Evolutionary conservation across 495 filamentous ascomycete genomes (phyloP).

Genomic region (Aspergillus coremiiformis): DNA sequence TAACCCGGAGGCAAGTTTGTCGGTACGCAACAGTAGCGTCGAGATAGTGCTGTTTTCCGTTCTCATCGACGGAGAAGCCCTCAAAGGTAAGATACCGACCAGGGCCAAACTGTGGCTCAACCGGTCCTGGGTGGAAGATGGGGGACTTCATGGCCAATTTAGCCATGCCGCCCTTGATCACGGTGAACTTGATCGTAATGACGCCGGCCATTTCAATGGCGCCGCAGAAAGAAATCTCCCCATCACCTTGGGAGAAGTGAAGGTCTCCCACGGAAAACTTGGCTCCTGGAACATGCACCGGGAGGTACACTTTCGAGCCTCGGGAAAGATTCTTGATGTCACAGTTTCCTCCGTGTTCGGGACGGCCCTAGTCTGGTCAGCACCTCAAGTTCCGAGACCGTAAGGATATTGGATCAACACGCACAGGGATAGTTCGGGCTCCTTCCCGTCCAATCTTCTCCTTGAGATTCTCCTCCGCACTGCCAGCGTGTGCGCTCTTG

Average conservation of each 20-base stretch:
- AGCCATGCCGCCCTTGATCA: conserved; percentile 77
- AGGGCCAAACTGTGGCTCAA: conserved; percentile 86
- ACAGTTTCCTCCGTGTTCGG: conserved; percentile 58
- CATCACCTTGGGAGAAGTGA: conserved; percentile 86
- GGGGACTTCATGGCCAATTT: conserved; percentile 77
- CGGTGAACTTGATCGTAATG: conserved; percentile 84
- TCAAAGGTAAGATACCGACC: conserved; percentile 87
- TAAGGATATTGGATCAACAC: conserved; percentile 2
- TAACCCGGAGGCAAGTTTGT: conserved; percentile 71
- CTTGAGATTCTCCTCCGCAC: conserved; percentile 51
- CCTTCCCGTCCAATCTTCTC: conserved; percentile 79
- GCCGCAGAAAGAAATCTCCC: conserved; percentile 93
- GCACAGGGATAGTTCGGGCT: conserved; percentile 75
- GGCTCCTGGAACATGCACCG: conserved; percentile 76
- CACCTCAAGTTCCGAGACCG: not conserved
- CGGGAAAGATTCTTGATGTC: conserved; percentile 89
- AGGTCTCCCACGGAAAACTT: conserved; percentile 92
- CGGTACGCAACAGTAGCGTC: conserved; percentile 90
- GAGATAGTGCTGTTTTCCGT: conserved; percentile 88
- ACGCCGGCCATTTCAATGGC: conserved; percentile 95
- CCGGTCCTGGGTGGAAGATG: conserved; percentile 83
- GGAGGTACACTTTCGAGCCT: conserved; percentile 83
- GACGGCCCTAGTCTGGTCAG: conserved; percentile 30
- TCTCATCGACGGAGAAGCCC: conserved; percentile 87
- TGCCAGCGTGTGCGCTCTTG: conserved; percentile 64